Percentiles rank a stretch among this genome's conserved stretches.
Evolutionary conservation across 352 stramenopile genomes (phyloP).

Genomic region (Phytophthora cactorum): DNA sequence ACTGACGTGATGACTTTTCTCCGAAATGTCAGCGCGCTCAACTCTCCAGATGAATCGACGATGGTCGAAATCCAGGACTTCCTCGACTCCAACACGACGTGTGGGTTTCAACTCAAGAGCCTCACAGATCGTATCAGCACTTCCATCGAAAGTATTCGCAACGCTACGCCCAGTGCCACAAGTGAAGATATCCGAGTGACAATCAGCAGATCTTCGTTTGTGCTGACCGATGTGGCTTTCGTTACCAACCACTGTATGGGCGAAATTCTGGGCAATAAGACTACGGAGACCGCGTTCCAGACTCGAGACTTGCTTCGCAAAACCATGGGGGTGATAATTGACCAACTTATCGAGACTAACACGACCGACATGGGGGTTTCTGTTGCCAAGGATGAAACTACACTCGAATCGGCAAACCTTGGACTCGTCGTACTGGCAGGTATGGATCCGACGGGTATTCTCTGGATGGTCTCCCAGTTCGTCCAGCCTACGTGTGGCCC

Average conservation of each 20-base stretch:
- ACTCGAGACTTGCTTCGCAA: constrained; percentile 30
- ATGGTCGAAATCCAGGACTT: constrained; percentile 27
- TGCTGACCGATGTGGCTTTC: constrained; percentile 19
- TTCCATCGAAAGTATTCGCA: constrained; percentile 27
- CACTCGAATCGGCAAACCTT: constrained; percentile 45
- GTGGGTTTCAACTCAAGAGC: constrained; percentile 22
- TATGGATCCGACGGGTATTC: constrained; percentile 55
- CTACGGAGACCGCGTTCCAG: constrained; percentile 17
- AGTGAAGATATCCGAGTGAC: constrained; percentile 28
- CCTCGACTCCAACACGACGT: constrained; percentile 28
- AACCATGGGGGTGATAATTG: constrained; percentile 44
- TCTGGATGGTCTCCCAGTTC: constrained; percentile 54
- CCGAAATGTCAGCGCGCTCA: constrained; percentile 22
- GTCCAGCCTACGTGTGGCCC: constrained; percentile 65
- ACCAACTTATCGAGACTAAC: constrained; percentile 48
- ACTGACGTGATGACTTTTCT: constrained; percentile 26
- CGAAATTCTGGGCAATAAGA: constrained; percentile 33
- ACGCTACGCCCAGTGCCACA: constrained; percentile 16
- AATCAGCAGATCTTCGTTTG: constrained; percentile 20
- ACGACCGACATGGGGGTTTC: constrained; percentile 33
- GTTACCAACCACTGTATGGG: constrained; percentile 38
- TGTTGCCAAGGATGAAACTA: constrained; percentile 38
- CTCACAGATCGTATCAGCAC: constrained; percentile 21
- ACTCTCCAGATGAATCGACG: constrained; percentile 25
- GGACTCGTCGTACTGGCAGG: constrained; percentile 49